Percentiles rank a stretch among this genome's conserved stretches.
phyloP scores from a whole-genome alignment of 768 basidiomycete species.

The Lyophyllum atratum region DNA sequence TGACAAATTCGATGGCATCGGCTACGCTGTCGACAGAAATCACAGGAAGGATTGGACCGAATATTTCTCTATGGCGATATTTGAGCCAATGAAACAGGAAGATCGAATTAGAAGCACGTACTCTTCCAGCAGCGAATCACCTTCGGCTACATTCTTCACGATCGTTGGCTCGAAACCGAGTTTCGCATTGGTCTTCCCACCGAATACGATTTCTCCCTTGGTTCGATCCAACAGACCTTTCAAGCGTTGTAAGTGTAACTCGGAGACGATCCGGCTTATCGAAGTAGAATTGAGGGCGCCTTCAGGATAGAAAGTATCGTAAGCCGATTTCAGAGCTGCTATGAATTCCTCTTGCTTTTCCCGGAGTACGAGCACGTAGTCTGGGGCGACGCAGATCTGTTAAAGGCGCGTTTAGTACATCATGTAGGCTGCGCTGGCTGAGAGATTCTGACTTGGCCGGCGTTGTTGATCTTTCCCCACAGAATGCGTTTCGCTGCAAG shows the following conservation, averaged over 20 bases:
- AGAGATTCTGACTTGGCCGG: conserved; percentile 52
- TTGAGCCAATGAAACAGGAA: neutral
- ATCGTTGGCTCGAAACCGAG: conserved; percentile 61
- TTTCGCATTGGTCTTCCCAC: conserved; percentile 45
- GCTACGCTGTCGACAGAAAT: conserved; percentile 56
- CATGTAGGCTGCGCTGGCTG: neutral
- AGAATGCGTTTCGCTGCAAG: conserved; percentile 65
- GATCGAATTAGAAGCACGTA: conserved; percentile 26
- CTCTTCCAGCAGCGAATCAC: conserved; percentile 66
- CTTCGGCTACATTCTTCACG: conserved; percentile 50
- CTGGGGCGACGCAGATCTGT: conserved; percentile 66
- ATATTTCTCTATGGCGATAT: conserved; percentile 55
- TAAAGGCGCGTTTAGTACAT: conserved; percentile 26
- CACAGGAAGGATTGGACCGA: conserved; percentile 72
- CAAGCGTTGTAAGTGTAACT: conserved; percentile 55
- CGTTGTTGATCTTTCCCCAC: conserved; percentile 66
- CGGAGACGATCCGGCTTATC: conserved; percentile 55
- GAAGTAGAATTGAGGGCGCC: conserved; percentile 46
- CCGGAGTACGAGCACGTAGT: conserved; percentile 43
- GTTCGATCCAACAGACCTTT: conserved; percentile 52
- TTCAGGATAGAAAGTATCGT: conserved; percentile 53
- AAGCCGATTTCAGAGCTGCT: conserved; percentile 41
- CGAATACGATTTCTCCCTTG: conserved; percentile 56
- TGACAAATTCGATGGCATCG: conserved; percentile 58
- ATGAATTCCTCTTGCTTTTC: conserved; percentile 49